phyloP scores from a whole-genome alignment of 176 grass and related monocot species.

The Ampelocalamus luodianensis region DNA sequence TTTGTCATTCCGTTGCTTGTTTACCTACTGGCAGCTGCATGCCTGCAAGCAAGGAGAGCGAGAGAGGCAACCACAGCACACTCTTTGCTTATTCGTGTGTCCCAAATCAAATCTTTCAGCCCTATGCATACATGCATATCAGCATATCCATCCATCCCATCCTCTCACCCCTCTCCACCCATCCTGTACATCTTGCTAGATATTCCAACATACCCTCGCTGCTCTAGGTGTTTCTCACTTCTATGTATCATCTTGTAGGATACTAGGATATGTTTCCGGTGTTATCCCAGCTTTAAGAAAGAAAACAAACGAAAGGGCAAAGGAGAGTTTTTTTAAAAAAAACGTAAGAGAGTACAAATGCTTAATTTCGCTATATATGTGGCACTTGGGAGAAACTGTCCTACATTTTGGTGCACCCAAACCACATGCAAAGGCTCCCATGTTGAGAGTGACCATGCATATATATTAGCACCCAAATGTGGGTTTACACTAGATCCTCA shows the following conservation, averaged over 20 bases:
- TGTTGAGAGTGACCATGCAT: not conserved
- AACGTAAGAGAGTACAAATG: too few species aligned
- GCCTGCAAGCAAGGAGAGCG: not conserved
- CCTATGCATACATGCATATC: not conserved
- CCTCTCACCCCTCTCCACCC: not conserved
- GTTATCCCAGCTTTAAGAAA: not conserved
- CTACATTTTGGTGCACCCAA: too few species aligned
- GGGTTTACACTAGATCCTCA: not conserved
- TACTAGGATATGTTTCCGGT: not conserved
- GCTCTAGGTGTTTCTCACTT: conserved; percentile 28
- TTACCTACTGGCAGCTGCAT: not conserved
- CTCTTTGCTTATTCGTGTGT: not conserved
- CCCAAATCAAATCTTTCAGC: conserved; percentile 10
- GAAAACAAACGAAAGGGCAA: not conserved
- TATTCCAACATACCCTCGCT: not conserved
- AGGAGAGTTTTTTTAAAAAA: not conserved
- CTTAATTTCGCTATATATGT: too few species aligned
- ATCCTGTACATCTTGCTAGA: not conserved
- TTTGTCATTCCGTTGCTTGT: not conserved
- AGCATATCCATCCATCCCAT: too few species aligned
- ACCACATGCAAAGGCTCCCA: too few species aligned
- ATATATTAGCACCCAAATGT: too few species aligned
- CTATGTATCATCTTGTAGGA: not conserved
- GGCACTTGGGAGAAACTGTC: too few species aligned
- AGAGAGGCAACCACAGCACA: not conserved